Conservation (phyloP, 176 grass and related monocot species). For the Musa itinerans region DNA sequence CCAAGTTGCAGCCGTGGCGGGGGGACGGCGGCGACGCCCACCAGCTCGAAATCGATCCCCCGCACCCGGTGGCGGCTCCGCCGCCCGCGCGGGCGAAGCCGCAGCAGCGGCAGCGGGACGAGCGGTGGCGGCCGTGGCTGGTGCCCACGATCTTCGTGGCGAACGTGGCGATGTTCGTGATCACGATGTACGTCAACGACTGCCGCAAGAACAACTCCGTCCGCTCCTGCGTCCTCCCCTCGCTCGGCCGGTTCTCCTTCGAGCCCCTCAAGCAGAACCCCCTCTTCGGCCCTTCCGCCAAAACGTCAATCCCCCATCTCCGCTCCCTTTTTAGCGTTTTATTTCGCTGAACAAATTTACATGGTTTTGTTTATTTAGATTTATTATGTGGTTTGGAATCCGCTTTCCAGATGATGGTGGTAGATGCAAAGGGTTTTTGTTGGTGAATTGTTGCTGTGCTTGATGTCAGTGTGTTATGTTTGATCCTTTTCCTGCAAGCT, state of each 20-base stretch:
- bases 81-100: neutral
- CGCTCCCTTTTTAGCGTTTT: neutral
- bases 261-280: constrained; percentile 77
- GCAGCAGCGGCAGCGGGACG: neutral
- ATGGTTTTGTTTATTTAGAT: neutral
- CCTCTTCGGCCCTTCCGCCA: constrained; percentile 70
- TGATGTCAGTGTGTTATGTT: neutral
- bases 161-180: constrained; percentile 44
- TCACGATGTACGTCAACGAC: constrained; percentile 81
- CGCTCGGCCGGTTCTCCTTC: constrained; percentile 74
- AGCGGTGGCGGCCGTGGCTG: constrained; percentile 46
- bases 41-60: neutral
- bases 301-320: constrained; percentile 32
- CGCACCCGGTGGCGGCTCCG: neutral
- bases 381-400: neutral
- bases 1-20: constrained; percentile 1
- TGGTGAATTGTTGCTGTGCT: neutral
- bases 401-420: neutral
- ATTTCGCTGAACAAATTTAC: neutral
- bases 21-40: neutral
- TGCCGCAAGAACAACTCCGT: constrained; percentile 36
- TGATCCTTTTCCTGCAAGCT: too few species aligned
- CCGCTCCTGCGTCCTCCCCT: constrained; percentile 33
- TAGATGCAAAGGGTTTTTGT: neutral
- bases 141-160: constrained; percentile 41